Percentiles rank a stretch among this genome's conserved stretches.
Conservation (phyloP, 768 basidiomycete species). For the Pulveroboletus sp. region DNA sequence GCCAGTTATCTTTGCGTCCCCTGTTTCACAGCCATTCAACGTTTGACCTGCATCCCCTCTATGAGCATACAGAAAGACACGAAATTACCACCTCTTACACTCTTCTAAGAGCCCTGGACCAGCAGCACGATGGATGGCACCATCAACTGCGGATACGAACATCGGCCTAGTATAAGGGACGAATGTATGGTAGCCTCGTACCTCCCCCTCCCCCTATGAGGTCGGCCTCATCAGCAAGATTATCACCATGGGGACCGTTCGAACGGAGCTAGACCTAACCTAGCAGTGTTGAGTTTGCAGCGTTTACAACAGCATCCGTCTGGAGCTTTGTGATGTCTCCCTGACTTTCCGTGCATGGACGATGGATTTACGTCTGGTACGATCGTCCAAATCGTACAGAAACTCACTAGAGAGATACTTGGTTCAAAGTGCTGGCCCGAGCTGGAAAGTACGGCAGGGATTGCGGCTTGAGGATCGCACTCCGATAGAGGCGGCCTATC, state of each 20-base stretch:
- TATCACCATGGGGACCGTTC: not conserved
- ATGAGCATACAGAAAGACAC: conserved; percentile 1
- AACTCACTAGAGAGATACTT: conserved; percentile 67
- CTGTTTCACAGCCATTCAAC: conserved; percentile 65
- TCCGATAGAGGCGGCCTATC: conserved; percentile 50
- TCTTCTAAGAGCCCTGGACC: conserved; percentile 61
- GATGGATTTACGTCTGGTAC: not conserved
- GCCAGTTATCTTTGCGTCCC: conserved; percentile 73
- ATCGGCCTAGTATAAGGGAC: not conserved
- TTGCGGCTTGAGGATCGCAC: conserved; percentile 34
- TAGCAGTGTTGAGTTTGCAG: conserved; percentile 68
- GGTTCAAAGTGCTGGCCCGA: conserved; percentile 41
- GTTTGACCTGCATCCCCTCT: conserved; percentile 63
- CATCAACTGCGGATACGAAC: conserved; percentile 54
- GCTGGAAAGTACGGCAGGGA: conserved; percentile 29
- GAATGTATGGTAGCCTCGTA: conserved; percentile 27
- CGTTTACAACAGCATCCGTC: conserved; percentile 76
- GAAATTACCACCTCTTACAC: conserved; percentile 43
- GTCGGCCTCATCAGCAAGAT: not conserved
- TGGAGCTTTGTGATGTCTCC: conserved; percentile 74
- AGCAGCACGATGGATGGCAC: conserved; percentile 76
- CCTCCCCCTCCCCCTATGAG: conserved; percentile 74
- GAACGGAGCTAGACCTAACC: conserved; percentile 39
- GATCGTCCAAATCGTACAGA: not conserved
- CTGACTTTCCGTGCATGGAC: conserved; percentile 43